Evolutionary conservation across 139 green algal species (phyloP).

Genomic region (Desmodesmus armatus): DNA sequence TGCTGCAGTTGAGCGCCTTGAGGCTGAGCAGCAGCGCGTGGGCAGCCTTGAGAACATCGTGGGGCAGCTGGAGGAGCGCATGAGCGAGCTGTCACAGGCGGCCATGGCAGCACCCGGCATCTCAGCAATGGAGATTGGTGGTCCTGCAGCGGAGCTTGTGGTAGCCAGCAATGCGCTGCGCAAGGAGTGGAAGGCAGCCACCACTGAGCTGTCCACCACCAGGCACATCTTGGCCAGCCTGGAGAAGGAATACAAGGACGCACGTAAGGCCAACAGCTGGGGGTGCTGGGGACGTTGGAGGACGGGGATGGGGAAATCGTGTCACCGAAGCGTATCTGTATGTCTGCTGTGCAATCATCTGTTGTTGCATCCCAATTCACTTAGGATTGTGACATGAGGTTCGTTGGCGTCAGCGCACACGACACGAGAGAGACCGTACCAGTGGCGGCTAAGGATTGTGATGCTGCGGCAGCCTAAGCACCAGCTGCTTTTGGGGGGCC

Average conservation of each 20-base stretch:
- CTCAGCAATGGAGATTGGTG: conserved; percentile 8
- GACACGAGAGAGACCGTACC: no score
- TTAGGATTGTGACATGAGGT: no score
- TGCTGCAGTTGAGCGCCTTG: conserved; percentile 24
- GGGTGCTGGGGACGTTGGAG: no score
- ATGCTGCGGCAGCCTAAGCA: no score
- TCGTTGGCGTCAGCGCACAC: no score
- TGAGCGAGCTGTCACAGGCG: conserved; percentile 19
- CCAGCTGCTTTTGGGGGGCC: no score
- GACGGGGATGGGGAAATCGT: no score
- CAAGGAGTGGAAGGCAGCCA: conserved; percentile 21
- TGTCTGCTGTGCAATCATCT: background rate
- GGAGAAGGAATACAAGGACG: conserved; percentile 27
- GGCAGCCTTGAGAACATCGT: conserved; percentile 10
- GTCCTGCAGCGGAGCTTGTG: background rate
- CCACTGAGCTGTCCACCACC: background rate
- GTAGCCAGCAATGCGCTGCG: conserved; percentile 11
- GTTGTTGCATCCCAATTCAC: no score
- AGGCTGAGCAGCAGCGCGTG: conserved; percentile 19
- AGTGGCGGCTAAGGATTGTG: no score
- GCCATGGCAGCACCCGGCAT: background rate
- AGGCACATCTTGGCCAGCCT: conserved; percentile 15
- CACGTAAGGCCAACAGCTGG: no score
- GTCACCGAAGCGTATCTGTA: no score
- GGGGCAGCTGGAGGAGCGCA: conserved; percentile 1